Percentiles rank a stretch among this genome's conserved stretches.
Conservation (phyloP, 108 stramenopile species). For the Chaetoceros tenuissimus region DNA sequence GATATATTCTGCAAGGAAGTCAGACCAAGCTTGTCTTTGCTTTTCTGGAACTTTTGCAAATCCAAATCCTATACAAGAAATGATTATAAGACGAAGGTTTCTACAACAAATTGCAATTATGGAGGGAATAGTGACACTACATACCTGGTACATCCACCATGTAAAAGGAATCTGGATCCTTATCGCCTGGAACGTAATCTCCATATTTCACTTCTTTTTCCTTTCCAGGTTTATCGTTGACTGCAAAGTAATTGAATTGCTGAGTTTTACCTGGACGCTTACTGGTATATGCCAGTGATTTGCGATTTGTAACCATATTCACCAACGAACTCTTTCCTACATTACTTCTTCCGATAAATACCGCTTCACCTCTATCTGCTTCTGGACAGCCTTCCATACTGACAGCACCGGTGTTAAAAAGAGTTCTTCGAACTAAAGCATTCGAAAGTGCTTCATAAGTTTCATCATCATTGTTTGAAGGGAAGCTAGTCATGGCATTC, state of each 20-base stretch:
- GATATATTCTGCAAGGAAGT: conserved; percentile 76
- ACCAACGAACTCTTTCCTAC: conserved; percentile 89
- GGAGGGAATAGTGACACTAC: conserved; percentile 14
- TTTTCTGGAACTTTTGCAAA: conserved; percentile 87
- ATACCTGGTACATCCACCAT: conserved; percentile 90
- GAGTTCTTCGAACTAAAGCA: conserved; percentile 65
- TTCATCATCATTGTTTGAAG: conserved; percentile 69
- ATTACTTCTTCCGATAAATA: conserved; percentile 88
- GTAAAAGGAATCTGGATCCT: conserved; percentile 79
- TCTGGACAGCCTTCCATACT: conserved; percentile 75
- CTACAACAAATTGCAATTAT: conserved; percentile 41
- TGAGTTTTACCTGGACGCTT: conserved; percentile 96
- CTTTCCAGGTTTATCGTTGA: conserved; percentile 80
- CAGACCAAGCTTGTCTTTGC: conserved; percentile 69
- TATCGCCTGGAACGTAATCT: conserved; percentile 59
- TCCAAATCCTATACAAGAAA: conserved; percentile 89
- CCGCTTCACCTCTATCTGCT: conserved; percentile 78
- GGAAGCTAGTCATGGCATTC: conserved; percentile 73
- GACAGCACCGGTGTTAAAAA: conserved; percentile 85
- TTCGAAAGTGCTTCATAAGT: conserved; percentile 82
- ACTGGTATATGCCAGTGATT: conserved; percentile 85
- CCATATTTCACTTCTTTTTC: conserved; percentile 81
- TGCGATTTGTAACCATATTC: conserved; percentile 91
- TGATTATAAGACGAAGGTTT: too few relatives aligned
- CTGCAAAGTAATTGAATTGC: conserved; percentile 92